Conservation (phyloP, 352 stramenopile genomes). For the Phytophthora parvispora region DNA sequence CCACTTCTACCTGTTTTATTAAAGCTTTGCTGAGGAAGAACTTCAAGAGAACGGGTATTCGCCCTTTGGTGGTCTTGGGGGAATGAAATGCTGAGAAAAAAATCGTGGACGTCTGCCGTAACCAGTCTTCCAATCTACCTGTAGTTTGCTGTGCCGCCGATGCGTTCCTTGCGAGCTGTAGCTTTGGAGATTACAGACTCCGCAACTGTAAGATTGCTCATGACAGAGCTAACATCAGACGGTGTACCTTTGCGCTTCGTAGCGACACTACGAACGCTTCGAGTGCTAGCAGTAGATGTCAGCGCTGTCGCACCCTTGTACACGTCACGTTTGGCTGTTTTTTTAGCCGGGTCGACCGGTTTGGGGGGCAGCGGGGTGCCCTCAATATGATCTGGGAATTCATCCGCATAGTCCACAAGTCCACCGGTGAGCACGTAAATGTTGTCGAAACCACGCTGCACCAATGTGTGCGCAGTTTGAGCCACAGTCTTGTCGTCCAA, state of each 20-base stretch:
- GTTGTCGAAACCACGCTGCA: constrained; percentile 89
- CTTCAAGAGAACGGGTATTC: no score
- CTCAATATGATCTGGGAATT: constrained; percentile 75
- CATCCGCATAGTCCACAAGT: constrained; percentile 70
- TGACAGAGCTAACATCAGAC: constrained; percentile 71
- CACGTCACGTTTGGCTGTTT: constrained; percentile 55
- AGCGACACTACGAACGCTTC: constrained; percentile 66
- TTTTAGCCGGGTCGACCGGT: constrained; percentile 63
- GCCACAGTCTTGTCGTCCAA: constrained; percentile 72
- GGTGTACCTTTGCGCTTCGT: constrained; percentile 56
- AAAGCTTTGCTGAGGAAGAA: no score
- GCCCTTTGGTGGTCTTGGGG: no score
- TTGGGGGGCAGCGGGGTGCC: constrained; percentile 66
- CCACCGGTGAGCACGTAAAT: constrained; percentile 84
- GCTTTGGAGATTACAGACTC: constrained; percentile 85
- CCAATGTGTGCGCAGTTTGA: constrained; percentile 73
- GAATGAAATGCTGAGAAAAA: no score
- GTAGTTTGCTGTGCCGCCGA: constrained; percentile 54
- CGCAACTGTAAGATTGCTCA: constrained; percentile 69
- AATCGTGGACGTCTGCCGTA: no score
- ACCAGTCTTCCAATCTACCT: constrained; percentile 43
- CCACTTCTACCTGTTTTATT: no score
- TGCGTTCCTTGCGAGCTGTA: constrained; percentile 67
- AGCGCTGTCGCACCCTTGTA: constrained; percentile 52
- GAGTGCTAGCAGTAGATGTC: constrained; percentile 45